Evolutionary conservation across 2,329 filamentous ascomycete species (phyloP).

Genomic region (Metarhizium sp.): DNA sequence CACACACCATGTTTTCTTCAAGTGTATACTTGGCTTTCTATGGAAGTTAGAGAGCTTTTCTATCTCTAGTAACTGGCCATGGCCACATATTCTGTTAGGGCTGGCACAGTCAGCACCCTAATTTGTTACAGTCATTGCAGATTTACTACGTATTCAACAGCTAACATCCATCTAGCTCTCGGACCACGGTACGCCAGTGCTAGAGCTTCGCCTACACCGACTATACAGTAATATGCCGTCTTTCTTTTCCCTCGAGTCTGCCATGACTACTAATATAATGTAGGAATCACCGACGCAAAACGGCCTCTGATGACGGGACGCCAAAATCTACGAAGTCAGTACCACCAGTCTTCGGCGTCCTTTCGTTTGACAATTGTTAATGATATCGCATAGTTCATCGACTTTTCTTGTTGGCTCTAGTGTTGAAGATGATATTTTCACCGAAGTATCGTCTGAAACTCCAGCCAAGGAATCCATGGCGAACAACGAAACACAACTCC

Average conservation of each 20-base stretch:
- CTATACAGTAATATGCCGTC: background rate
- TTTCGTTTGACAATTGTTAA: background rate
- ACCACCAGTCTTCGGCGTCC: background rate
- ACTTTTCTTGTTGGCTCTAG: slow-evolving; percentile 10
- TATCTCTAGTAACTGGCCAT: too few relatives aligned
- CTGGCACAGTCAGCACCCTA: too few relatives aligned
- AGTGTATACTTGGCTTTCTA: too few relatives aligned
- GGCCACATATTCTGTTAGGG: too few relatives aligned
- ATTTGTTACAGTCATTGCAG: background rate
- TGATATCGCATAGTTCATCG: background rate
- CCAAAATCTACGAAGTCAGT: slow-evolving; percentile 6
- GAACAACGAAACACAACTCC: background rate
- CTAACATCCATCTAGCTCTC: background rate
- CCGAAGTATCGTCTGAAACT: slow-evolving; percentile 2
- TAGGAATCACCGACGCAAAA: slow-evolving; percentile 6
- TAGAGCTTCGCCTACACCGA: background rate
- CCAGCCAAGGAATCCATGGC: background rate
- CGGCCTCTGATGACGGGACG: slow-evolving; percentile 6
- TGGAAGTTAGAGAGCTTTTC: too few relatives aligned
- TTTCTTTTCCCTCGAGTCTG: background rate
- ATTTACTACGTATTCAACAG: background rate
- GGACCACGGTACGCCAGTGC: slow-evolving; percentile 2
- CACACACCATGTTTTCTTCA: too few relatives aligned
- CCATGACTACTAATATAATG: background rate
- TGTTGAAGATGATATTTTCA: slow-evolving; percentile 12